A percentile compares a stretch with the other conserved stretches of the same genome.
Evolutionary conservation across 257 asterid species (phyloP).

Genomic region (Jasminum sambac): DNA sequence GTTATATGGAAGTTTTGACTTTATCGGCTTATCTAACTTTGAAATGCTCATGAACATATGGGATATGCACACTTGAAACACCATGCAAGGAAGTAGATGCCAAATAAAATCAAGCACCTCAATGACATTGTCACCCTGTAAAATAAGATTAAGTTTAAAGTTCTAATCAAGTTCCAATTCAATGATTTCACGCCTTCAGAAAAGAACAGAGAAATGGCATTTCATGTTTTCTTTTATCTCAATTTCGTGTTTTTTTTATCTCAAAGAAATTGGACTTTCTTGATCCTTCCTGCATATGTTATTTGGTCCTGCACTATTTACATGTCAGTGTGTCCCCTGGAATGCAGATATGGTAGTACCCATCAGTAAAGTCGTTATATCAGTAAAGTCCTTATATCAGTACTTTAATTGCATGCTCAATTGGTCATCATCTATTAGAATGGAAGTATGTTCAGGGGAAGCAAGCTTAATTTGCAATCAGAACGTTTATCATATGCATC

Average conservation of each 20-base stretch:
- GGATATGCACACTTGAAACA: background rate
- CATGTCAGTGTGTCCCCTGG: background rate
- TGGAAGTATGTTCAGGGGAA: background rate
- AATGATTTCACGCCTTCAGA: background rate
- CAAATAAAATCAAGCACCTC: background rate
- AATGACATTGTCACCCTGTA: background rate
- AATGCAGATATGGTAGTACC: background rate
- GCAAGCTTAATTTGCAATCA: conserved; percentile 10
- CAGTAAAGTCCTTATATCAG: background rate
- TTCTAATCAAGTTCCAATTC: background rate
- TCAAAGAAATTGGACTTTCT: background rate
- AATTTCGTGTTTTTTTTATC: background rate
- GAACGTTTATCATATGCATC: background rate
- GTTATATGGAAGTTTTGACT: background rate
- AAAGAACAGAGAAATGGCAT: background rate
- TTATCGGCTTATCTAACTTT: background rate
- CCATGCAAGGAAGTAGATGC: conserved; percentile 1
- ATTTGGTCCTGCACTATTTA: background rate
- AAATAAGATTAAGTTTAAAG: background rate
- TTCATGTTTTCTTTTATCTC: background rate
- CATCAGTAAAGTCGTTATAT: background rate
- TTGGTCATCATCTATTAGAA: background rate
- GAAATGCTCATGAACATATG: conserved; percentile 9
- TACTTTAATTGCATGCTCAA: background rate
- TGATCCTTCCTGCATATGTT: background rate